A percentile compares a stretch with the other conserved stretches of the same genome.
Evolutionary conservation across 176 grass and related monocot genomes (phyloP).

Genomic region (Canna indica): DNA sequence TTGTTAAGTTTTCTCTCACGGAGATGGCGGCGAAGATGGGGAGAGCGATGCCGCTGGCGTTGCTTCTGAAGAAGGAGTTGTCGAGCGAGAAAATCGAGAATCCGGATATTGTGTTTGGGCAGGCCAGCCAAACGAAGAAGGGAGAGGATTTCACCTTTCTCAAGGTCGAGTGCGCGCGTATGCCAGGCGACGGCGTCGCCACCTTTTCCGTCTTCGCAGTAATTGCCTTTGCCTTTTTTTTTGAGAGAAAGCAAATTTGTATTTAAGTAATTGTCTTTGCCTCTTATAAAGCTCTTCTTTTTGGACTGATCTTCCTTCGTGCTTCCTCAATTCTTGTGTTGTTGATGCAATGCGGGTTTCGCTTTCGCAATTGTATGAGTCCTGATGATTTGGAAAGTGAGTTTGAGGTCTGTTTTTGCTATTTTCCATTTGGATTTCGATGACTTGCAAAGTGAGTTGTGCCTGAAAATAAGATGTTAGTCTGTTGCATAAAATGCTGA

Average conservation of each 20-base stretch:
- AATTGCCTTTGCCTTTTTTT: slow-evolving; percentile 1
- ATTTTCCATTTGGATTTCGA: neutral
- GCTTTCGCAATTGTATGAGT: neutral
- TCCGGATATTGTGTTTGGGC: slow-evolving; percentile 68
- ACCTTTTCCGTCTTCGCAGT: slow-evolving; percentile 97
- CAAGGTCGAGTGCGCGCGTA: slow-evolving; percentile 41
- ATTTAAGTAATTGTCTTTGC: neutral
- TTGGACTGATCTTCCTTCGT: neutral
- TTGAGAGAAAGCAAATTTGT: too few species aligned
- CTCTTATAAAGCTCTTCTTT: neutral
- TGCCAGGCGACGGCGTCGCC: slow-evolving; percentile 56
- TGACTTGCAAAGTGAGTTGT: too few species aligned
- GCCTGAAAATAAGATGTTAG: too few species aligned
- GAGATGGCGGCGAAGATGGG: slow-evolving; percentile 24
- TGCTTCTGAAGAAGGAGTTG: slow-evolving; percentile 81
- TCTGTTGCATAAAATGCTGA: too few species aligned
- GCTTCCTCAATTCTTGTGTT: neutral
- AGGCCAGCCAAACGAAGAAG: slow-evolving; percentile 71
- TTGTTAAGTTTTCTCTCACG: neutral
- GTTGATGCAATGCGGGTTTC: neutral
- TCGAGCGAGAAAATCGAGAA: slow-evolving; percentile 84
- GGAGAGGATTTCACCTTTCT: slow-evolving; percentile 91
- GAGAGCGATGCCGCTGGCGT: slow-evolving; percentile 47
- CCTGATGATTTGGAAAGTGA: neutral
- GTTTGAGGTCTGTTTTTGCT: neutral